Base-by-base conservation (phyloP, 768 basidiomycete genomes). In the Sarcodon sp. region DNA sequence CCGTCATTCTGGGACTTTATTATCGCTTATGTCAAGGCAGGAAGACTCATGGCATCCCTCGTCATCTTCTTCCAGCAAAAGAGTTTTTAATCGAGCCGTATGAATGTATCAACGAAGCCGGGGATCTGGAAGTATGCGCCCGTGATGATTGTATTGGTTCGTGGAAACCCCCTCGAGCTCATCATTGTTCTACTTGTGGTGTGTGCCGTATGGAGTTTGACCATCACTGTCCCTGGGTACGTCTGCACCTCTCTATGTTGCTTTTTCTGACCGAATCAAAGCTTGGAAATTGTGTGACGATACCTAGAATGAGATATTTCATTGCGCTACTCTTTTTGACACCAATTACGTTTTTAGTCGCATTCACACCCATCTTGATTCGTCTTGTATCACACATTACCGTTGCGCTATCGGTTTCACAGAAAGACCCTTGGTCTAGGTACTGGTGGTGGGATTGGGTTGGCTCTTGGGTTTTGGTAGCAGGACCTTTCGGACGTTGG, bases 21-120 rank as follows among this genome's bases (percentile, higher is more conserved):
- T 36, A 51, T 32, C 43, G 53, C 27, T 37, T 45, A 18, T 55
- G 55, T 46, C 48, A 46, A 16, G 43, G 46, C 35, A 49, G 52
- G 13, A 32, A 54, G 4, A 56, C 49, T 6, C 55, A 56, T 27
- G 53, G 51, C 27, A 47, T 56, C 33, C 55, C 55, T 13, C 13
- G 43, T 33, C 53, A 56, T 41, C 55, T 45, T 64, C 66, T 47
- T 57, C 64, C 59, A 38, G 60, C 16, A 49, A 60, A 43, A 1
- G 49, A 47, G n/a, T 16, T 43, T 10, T 39, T 57, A 16, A 48
- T 46, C 8, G 53, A 49, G 35, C 53, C 56, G 10, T 52, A 52
- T 31, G 56, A 57, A 41, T 56, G 52, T 15, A 35, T 51, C 37
- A 35, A 33, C 16, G 50, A 57, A 4, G 16, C 15, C 33, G 56